Evolutionary conservation across 1,284 basidiomycete genomes (phyloP), one percentile per base, ranked within the genome.

Genomic region (Schizophyllum amplum): DNA sequence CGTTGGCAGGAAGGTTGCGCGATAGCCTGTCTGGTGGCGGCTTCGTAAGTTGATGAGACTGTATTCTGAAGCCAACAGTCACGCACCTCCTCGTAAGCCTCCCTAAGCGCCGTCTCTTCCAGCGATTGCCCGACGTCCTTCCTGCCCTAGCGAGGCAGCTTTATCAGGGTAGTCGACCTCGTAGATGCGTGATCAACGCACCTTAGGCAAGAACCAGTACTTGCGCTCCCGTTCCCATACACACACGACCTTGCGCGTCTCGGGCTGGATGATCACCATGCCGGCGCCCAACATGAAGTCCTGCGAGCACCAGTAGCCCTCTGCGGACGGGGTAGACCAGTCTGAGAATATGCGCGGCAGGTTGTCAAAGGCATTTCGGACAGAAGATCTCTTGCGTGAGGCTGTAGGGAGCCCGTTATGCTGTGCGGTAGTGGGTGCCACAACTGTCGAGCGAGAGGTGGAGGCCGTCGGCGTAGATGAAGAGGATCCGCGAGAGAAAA

Each of bases 11-110:
- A 81, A 77, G 24, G 72, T 61, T n/a, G 72, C 75, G 9, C 70
- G 71, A 61, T 77, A 81, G 9, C 82, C 81, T n/a, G 80, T 77
- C 82, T 84, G 61, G 5, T 13, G 22, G 1, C 24, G 4, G 33
- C 53, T 11, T 51, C 27, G 42, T 52, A 2, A 20, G n/a, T 52
- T 24, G 4, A 11, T 24, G 4, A 13, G 3, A 3, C 1, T 22
- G 9, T 22, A 42, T 0, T 5, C 27, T 6, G 20, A 51, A 23
- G 46, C 7, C 24, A 27, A 25, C 47, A n/a, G 47, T 21, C 27
- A 64, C 72, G 54, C 55, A 82, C 83, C 78, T 86, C 83, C 66
- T 86, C 83, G 64, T 83, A 81, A 1, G 79, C 83, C 68, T 86
- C 84, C 54, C 84, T 71, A 47, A 86, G 65, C 0, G 80, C 84